A percentile compares a stretch with the other conserved stretches of the same genome.
Conservation (phyloP, 345 rosid genomes). For the Gossypium longicalyx region DNA sequence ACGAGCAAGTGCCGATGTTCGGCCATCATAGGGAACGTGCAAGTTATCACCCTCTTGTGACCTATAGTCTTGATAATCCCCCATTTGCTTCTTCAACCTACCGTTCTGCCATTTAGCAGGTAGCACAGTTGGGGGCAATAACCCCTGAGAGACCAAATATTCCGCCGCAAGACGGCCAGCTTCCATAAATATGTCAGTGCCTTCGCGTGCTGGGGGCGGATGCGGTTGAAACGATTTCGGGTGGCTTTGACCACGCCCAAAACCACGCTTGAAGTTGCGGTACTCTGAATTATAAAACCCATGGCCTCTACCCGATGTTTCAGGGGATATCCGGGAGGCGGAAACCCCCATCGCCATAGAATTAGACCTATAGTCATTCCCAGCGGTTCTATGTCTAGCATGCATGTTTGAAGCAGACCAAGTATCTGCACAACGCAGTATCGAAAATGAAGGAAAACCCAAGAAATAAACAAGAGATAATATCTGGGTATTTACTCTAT, state of each 20-base stretch:
- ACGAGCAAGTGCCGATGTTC: constrained; percentile 50
- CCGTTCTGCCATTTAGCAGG: constrained; percentile 80
- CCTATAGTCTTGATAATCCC: constrained; percentile 56
- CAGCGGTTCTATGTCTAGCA: constrained; percentile 79
- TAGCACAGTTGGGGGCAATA: constrained; percentile 50
- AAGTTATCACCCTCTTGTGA: constrained; percentile 51
- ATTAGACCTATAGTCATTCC: constrained; percentile 80
- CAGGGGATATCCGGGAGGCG: constrained; percentile 54
- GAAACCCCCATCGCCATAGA: constrained; percentile 62
- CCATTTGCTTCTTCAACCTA: constrained; percentile 51
- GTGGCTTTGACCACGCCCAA: constrained; percentile 73
- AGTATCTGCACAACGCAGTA: not conserved
- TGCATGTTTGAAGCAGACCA: constrained; percentile 53
- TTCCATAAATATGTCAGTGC: constrained; percentile 62
- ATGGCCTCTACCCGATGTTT: constrained; percentile 67
- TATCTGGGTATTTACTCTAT: not conserved
- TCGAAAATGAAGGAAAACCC: not conserved
- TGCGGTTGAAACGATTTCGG: constrained; percentile 55
- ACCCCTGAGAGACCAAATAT: constrained; percentile 83
- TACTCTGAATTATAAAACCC: constrained; percentile 69
- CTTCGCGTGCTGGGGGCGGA: constrained; percentile 47
- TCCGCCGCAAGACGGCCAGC: constrained; percentile 95
- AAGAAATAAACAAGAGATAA: not conserved
- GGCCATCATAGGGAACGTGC: constrained; percentile 37
- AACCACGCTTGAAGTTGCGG: constrained; percentile 70